A percentile compares a stretch with the other conserved stretches of the same genome.
Conservation (phyloP, 2,329 filamentous ascomycete genomes). For the Claviceps fusiformis region DNA sequence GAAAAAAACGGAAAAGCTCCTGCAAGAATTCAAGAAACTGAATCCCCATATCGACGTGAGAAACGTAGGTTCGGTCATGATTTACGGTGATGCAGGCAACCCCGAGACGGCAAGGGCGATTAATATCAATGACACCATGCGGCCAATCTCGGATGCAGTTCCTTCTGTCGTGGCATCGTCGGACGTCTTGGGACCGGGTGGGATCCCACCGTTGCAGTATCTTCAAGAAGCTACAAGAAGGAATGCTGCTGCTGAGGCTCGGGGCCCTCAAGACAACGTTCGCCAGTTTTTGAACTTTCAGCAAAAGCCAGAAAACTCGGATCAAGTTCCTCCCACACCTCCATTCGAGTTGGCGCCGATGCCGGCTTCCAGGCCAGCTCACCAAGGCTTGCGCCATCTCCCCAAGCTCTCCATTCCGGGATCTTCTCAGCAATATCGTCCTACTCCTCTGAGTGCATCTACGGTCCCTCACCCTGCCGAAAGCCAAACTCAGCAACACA, state of each 20-base stretch:
- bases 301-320: constrained; percentile 32
- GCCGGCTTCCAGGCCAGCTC: constrained; percentile 31
- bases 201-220: constrained; percentile 48
- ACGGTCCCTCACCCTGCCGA: constrained; percentile 15
- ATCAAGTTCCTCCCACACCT: constrained; percentile 54
- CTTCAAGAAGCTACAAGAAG: constrained; percentile 64
- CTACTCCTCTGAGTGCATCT: constrained; percentile 15
- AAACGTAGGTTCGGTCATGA: constrained; percentile 54
- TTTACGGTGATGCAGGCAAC: constrained; percentile 69
- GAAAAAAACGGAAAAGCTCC: constrained; percentile 64
- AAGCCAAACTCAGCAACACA: constrained; percentile 12
- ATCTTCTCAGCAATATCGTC: constrained; percentile 17
- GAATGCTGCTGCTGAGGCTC: constrained; percentile 52
- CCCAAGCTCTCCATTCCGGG: constrained; percentile 50
- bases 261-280: constrained; percentile 86
- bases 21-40: constrained; percentile 61
- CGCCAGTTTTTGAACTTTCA: constrained; percentile 85
- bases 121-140: constrained; percentile 40
- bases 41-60: constrained; percentile 49
- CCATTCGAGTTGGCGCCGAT: constrained; percentile 52
- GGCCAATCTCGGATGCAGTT: constrained; percentile 60
- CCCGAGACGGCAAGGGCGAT: constrained; percentile 47
- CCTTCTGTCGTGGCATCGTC: constrained; percentile 85
- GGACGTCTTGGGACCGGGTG: constrained; percentile 65
- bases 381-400: constrained; percentile 42